These are phyloP conservation scores for Musa schizocarpa DNA, from an alignment of 176 grass and related monocot genomes.

Conservation along the genomic window DNA sequence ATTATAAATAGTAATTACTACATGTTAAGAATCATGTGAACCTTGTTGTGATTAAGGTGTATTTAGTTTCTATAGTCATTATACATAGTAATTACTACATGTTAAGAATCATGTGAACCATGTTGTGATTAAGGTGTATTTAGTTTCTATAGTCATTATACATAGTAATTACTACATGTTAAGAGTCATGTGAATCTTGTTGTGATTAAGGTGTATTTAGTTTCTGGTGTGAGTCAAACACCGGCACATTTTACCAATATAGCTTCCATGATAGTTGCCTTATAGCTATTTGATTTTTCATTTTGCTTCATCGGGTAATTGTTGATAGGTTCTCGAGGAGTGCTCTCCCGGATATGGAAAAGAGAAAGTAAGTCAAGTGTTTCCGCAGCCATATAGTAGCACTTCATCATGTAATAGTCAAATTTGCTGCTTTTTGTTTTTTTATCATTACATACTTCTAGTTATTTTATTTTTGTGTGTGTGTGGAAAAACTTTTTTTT, in stretches of 20 bases:
- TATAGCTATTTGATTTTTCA: not conserved
- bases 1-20: too few relatives aligned
- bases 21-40: not conserved
- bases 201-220: not conserved
- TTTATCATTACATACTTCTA: not conserved
- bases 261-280: not conserved
- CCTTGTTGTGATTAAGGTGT: not conserved
- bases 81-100: too few relatives aligned
- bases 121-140: not conserved
- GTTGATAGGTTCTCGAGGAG: slow-evolving; percentile 34
- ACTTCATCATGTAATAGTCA: too few relatives aligned
- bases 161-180: too few relatives aligned
- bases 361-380: slow-evolving; percentile 28
- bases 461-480: not conserved
- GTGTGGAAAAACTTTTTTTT: not conserved
- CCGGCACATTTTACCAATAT: too few relatives aligned
- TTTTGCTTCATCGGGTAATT: slow-evolving; percentile 19
- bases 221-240: too few relatives aligned
- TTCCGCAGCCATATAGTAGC: too few relatives aligned
- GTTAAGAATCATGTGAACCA: not conserved
- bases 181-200: not conserved
- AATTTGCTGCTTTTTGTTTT: not conserved
- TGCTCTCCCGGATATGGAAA: slow-evolving; percentile 43
- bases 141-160: too few relatives aligned
- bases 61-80: not conserved